Base-by-base conservation (phyloP, 2,329 filamentous ascomycete species). In the Cadophora luteo-olivacea region DNA sequence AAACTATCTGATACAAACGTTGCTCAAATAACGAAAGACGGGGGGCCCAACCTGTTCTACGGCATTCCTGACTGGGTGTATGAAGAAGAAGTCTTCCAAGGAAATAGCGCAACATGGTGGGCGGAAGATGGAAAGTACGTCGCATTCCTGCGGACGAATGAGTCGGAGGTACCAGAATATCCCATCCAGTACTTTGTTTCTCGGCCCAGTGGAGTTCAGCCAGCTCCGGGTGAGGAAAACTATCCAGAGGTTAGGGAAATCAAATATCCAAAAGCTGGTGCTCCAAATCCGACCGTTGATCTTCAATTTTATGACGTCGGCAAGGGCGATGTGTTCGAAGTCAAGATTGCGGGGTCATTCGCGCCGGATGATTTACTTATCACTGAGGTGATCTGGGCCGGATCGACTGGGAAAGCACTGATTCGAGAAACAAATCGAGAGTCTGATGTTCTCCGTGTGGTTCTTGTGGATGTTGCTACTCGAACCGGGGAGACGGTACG, bases 61-160 rank as follows among this genome's bases (percentile, higher is more conserved):
- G 96, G 96, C 22, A 89, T 97, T 24, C 96, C 96, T 0, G 97
- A 99, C 79, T 99, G 96, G 96, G 96, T 98, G 0, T 97, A 97
- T 76, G 93, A 97, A 77, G 84, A 86, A 74, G 93, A 97, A 79
- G 93, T 97, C 3, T 92, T 98, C 70, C 80, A 83, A 16, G 91
- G 87, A 1, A 92, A 92, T 74, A 93, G 88, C 70, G 95, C 92
- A 5, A 97, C 94, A 0, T 99, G 97, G 96, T 99, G 94, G 94
- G 95, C 93, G 41, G 86, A 90, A 45, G 93, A 97, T 78, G 96
- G 94, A 63, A 91, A 93, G 75, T 97, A 92, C 77, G 82, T 99
- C 68, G 93, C 96, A 25, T 99, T 97, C 79, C 83, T 99, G 69
- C 90, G 94, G 36, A 99, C 96, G 6, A 96, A 99, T 78, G 97